phyloP scores from a whole-genome alignment of 257 asterid species.

The Catharanthus roseus region DNA sequence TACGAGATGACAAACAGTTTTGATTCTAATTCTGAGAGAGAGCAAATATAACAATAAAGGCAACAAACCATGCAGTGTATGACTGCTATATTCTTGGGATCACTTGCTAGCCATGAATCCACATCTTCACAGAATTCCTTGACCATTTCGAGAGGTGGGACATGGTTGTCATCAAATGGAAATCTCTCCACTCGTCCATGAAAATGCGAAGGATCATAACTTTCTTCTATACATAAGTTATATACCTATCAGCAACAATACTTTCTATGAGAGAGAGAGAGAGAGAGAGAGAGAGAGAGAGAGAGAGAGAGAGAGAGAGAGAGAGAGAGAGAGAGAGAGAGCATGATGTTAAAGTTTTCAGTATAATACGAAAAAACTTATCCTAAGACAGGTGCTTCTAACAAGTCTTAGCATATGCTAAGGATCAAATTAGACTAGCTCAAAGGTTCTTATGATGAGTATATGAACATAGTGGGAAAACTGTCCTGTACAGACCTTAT shows the following conservation, averaged over 20 bases:
- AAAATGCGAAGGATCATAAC: conserved; percentile 61
- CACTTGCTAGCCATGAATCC: conserved; percentile 59
- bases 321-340: not conserved
- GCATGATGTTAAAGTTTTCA: not conserved
- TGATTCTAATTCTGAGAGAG: not conserved
- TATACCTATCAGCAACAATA: conserved; percentile 43
- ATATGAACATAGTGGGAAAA: not conserved
- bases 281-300: not conserved
- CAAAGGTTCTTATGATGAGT: not conserved
- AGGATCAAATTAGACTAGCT: not conserved
- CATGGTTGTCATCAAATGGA: conserved; percentile 83
- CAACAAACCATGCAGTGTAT: conserved; percentile 71
- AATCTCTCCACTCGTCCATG: conserved; percentile 67
- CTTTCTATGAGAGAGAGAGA: not conserved
- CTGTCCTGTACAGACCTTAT: conserved; percentile 42
- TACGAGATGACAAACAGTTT: not conserved
- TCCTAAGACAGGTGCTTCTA: conserved; percentile 3
- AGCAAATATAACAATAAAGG: not conserved
- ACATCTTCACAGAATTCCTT: conserved; percentile 80
- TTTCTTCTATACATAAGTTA: conserved; percentile 66
- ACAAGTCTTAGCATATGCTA: not conserved
- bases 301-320: not conserved
- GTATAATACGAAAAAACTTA: not conserved
- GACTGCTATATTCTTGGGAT: conserved; percentile 67
- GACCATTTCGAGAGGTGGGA: conserved; percentile 59